Evolutionary conservation across 805 yeast species (phyloP).

Genomic region (Candida orba): DNA sequence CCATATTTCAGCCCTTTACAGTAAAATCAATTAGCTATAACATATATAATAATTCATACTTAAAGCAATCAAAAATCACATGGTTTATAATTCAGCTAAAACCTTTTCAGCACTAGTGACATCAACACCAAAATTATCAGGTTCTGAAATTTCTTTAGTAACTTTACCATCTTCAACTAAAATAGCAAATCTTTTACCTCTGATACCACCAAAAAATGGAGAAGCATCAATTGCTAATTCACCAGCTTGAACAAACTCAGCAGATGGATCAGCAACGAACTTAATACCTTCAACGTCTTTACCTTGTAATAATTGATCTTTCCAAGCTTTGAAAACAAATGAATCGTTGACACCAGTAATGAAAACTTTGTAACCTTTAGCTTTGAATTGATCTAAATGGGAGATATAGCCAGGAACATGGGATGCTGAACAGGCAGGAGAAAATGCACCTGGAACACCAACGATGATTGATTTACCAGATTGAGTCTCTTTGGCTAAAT

Average conservation of each 20-base stretch:
- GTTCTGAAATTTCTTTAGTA: conserved; percentile 61
- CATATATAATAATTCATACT: no score
- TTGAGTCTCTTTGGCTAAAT: conserved; percentile 41
- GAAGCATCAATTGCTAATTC: conserved; percentile 72
- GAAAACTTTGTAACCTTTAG: conserved; percentile 62
- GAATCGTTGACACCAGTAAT: conserved; percentile 82
- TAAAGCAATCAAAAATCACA: no score
- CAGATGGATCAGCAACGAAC: conserved; percentile 76
- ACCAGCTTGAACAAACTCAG: conserved; percentile 57
- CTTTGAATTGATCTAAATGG: conserved; percentile 42
- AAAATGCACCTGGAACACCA: conserved; percentile 72
- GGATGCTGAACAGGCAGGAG: conserved; percentile 67
- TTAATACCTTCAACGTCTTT: conserved; percentile 29
- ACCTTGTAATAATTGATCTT: conserved; percentile 30
- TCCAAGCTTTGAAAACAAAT: conserved; percentile 82
- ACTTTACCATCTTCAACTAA: conserved; percentile 73
- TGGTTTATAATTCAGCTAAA: conserved; percentile 17
- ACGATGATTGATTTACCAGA: conserved; percentile 48
- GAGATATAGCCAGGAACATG: conserved; percentile 72
- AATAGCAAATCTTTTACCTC: conserved; percentile 72
- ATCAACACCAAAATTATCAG: conserved; percentile 68
- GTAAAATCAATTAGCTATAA: no score
- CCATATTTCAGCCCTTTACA: no score
- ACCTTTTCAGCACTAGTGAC: conserved; percentile 36
- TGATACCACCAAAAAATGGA: conserved; percentile 64